A percentile compares a stretch with the other conserved stretches of the same genome.
phyloP scores from a whole-genome alignment of 371 early-diverging fungal species.

The Syncephalastrum sp. region DNA sequence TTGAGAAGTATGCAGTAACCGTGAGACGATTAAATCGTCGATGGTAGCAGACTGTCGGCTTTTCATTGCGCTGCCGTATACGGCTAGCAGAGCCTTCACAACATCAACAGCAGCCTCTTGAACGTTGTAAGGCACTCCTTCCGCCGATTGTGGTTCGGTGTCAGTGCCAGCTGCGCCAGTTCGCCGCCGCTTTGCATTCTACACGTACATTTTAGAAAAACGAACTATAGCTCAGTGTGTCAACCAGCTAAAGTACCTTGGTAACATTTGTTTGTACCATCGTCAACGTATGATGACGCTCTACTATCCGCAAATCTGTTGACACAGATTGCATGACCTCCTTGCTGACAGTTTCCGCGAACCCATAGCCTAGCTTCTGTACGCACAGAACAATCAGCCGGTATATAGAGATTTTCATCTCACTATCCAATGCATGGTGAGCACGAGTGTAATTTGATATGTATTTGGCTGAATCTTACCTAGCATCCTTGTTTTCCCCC shows the following conservation, averaged over 20 bases:
- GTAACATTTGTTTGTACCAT: not conserved
- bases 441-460: not conserved
- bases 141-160: slow-evolving; percentile 5
- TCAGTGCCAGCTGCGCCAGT: not conserved
- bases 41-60: slow-evolving; percentile 20
- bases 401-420: slow-evolving; percentile 37
- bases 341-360: slow-evolving; percentile 38
- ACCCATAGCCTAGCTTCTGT: slow-evolving; percentile 42
- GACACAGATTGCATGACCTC: slow-evolving; percentile 19
- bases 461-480: slow-evolving; percentile 15
- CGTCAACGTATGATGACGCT: slow-evolving; percentile 4
- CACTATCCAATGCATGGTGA: slow-evolving; percentile 13
- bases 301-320: slow-evolving; percentile 1
- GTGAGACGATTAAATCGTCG: slow-evolving; percentile 27
- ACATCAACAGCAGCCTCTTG: slow-evolving; percentile 30
- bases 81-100: slow-evolving; percentile 17
- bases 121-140: slow-evolving; percentile 22
- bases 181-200: slow-evolving; percentile 9
- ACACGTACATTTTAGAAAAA: no score
- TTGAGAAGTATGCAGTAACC: slow-evolving; percentile 30
- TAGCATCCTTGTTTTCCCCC: slow-evolving; percentile 34
- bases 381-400: slow-evolving; percentile 40
- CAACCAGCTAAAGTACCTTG: not conserved
- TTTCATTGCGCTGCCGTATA: slow-evolving; percentile 36
- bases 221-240: no score